Base-by-base conservation (phyloP, 2,329 filamentous ascomycete species). In the Colletotrichum simmondsii region DNA sequence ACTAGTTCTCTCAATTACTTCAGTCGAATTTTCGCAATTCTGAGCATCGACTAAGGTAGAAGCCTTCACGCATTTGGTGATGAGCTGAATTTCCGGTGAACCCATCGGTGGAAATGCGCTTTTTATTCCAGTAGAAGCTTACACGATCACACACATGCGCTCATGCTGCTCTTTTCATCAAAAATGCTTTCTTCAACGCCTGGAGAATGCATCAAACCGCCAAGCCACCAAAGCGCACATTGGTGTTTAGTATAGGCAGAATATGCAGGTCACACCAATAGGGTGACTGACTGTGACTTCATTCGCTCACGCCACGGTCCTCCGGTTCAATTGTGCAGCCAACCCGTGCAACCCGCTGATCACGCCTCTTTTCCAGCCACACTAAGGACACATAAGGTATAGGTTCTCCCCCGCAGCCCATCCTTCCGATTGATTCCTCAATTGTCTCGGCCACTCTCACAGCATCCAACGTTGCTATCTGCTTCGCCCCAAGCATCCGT, bases 251-350 rank as follows among this genome's bases (percentile, higher is more conserved):
- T 5, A 24, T n/a, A 30, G 35, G n/a, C 30, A 37, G 56, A 42
- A 28, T 30, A 54, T 64, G 53, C 65, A 54, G 19, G 10, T 16
- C 28, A 54, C 54, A 28, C 70, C 65, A 70, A 72, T 70, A 37
- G 28, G 12, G 19, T 14, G 30, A 12, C 4, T 24, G 5, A 30
- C 52, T 30, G 42, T 72, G 65, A 65, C 54, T 69, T 60, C 42
- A 72, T 60, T 42, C 59, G 65, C 70, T 46, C 35, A 58, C 59
- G 65, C 70, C 60, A 72, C 65, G 28, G n/a, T 56, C 16, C 28
- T 64, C 30, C 53, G 53, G n/a, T n/a, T 26, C 52, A 42, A 53
- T n/a, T 16, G 56, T 49, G 14, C 37, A 53, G 16, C 58, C 52
- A 46, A n/a, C 24, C 37, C 16, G 14, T 59, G n/a, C 32, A 22